phyloP scores from a whole-genome alignment of 2,329 filamentous ascomycete genomes.

The Cladophialophora yegresii region DNA sequence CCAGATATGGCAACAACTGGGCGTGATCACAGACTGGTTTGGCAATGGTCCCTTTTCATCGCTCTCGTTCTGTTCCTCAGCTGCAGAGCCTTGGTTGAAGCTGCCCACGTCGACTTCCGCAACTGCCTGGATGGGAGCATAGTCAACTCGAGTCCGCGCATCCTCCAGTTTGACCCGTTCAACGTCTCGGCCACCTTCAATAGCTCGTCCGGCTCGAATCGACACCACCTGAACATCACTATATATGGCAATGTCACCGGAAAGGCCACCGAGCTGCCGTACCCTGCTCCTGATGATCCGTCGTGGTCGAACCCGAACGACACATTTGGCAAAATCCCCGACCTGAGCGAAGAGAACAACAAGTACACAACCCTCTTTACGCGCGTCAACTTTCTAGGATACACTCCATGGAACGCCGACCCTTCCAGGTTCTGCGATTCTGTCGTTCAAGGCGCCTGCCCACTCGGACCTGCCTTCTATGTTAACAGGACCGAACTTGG shows the following conservation, averaged over 20 bases:
- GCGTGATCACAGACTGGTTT: neutral
- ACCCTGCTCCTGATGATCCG: slow-evolving; percentile 62
- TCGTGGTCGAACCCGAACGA: slow-evolving; percentile 64
- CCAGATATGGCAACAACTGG: slow-evolving; percentile 11
- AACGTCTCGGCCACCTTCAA: slow-evolving; percentile 75
- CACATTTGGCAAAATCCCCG: slow-evolving; percentile 74
- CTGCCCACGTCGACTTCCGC: slow-evolving; percentile 73
- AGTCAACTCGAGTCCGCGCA: slow-evolving; percentile 60
- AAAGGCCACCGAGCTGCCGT: slow-evolving; percentile 56
- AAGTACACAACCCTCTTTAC: slow-evolving; percentile 73
- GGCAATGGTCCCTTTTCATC: neutral
- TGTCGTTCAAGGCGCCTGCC: slow-evolving; percentile 63
- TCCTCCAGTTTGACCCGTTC: slow-evolving; percentile 77
- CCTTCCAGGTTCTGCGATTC: slow-evolving; percentile 67
- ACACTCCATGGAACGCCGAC: slow-evolving; percentile 63
- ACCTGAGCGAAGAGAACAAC: slow-evolving; percentile 59
- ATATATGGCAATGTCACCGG: slow-evolving; percentile 92
- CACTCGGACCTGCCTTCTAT: slow-evolving; percentile 72
- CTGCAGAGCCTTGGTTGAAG: slow-evolving; percentile 39
- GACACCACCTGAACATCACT: slow-evolving; percentile 71
- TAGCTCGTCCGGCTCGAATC: slow-evolving; percentile 50
- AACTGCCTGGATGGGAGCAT: slow-evolving; percentile 72
- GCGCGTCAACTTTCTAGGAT: slow-evolving; percentile 73
- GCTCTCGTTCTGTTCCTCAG: slow-evolving; percentile 10
- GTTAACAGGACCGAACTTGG: slow-evolving; percentile 55